Evolutionary conservation across 148 eudicot genomes (phyloP), one percentile per base, ranked within the genome.

Genomic region (Linanthus parryae): DNA sequence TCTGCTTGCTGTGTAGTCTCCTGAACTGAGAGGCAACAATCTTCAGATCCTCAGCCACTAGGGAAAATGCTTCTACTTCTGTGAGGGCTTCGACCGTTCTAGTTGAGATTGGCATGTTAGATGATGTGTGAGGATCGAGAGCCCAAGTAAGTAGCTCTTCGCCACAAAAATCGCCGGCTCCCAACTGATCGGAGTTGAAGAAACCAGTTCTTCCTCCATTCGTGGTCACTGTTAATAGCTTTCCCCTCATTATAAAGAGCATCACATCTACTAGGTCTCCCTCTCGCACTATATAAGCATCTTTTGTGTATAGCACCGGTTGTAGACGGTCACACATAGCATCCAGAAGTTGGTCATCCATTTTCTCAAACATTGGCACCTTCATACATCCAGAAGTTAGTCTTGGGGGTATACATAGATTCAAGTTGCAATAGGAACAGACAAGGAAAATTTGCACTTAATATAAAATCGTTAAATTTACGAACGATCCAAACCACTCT

Each of bases 151-250:
- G 71, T 7, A 86, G 76, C 61, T 82, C 95, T 40, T 71, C 76
- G 7, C 76, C 76, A 44, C 76, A 71, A 37, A 71, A 71, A 25
- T 56, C 71, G 5, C 76, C 71, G 5, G 67, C 85, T 60, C 67
- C 75, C 11, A 87, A 59, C 56, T 68, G 63, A 29, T 60, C 87
- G 0, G 94, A 77, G 67, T 92, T 87, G 36, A 87, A 73, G 57
- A 92, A 92, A n/a, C 90, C 98, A 0, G 94, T 84, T 29, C 94
- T 56, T 11, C 98, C 98, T 5, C 98, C 98, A 25, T 92, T 84
- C 1, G 98, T 92, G 29, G 98, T 92, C 42, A 71, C 62, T 0
- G 94, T 81, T 25, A 65, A 63, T 22, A 92, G 64, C 57, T 64
- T 79, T 23, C 98, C 98, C 8, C 94, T 82, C 81, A 84, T 87